Percentiles rank a stretch among this genome's conserved stretches.
phyloP scores from a whole-genome alignment of 1,139 yeast genomes.

The Hansenula lynferdii region DNA sequence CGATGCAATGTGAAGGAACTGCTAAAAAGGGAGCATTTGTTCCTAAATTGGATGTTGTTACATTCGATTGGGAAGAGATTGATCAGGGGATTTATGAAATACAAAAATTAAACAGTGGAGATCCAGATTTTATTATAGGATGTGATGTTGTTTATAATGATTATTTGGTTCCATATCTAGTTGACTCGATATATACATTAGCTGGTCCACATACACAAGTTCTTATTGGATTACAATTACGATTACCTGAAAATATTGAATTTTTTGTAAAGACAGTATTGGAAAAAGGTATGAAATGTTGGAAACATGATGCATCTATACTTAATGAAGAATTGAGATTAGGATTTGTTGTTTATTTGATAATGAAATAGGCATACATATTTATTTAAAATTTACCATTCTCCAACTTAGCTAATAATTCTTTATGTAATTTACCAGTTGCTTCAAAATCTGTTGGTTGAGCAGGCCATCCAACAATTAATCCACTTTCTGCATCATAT shows the following conservation, averaged over 20 bases:
- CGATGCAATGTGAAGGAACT: slow-evolving; percentile 2
- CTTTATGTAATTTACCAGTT: slow-evolving; percentile 60
- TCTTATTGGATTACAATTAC: slow-evolving; percentile 48
- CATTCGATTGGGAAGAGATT: slow-evolving; percentile 62
- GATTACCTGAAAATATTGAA: slow-evolving; percentile 51
- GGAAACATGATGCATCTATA: slow-evolving; percentile 29
- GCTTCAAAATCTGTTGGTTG: slow-evolving; percentile 67
- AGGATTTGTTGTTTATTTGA: slow-evolving; percentile 44
- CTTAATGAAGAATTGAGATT: slow-evolving; percentile 28
- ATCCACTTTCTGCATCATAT: slow-evolving; percentile 62
- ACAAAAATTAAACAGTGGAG: slow-evolving; percentile 8
- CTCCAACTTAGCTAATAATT: slow-evolving; percentile 51
- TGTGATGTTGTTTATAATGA: slow-evolving; percentile 73
- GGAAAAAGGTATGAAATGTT: slow-evolving; percentile 40
- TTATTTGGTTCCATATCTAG: slow-evolving; percentile 47
- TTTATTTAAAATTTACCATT: slow-evolving; percentile 9
- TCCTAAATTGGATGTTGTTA: slow-evolving; percentile 37
- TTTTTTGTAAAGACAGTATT: slow-evolving; percentile 36
- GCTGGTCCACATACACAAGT: slow-evolving; percentile 33
- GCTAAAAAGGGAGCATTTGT: neutral
- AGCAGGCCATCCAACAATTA: slow-evolving; percentile 92
- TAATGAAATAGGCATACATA: slow-evolving; percentile 11
- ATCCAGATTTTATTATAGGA: slow-evolving; percentile 50
- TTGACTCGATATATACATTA: slow-evolving; percentile 36
- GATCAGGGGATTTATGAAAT: slow-evolving; percentile 31